These are phyloP conservation scores for Catenaria anguillulae DNA, from an alignment of 371 early-diverging fungal genomes.

Conservation along the genomic window DNA sequence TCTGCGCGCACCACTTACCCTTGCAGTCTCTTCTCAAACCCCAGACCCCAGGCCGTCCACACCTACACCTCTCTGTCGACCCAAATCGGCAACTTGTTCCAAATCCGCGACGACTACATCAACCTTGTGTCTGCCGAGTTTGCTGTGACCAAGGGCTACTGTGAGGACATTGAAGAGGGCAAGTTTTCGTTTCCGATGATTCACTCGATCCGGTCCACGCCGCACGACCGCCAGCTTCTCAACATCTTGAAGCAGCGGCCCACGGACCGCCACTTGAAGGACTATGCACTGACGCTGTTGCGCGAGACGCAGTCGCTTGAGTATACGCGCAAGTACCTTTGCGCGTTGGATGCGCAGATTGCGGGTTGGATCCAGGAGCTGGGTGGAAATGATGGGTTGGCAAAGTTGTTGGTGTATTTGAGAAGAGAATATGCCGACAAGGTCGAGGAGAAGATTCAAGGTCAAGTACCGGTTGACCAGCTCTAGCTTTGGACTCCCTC, in stretches of 20 bases:
- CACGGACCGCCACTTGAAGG: constrained; percentile 61
- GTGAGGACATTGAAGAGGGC: constrained; percentile 94
- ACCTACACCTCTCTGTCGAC: background rate
- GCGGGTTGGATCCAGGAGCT: constrained; percentile 39
- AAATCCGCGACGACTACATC: constrained; percentile 91
- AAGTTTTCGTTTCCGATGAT: constrained; percentile 93
- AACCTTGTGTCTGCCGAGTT: constrained; percentile 27
- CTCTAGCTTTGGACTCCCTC: too few relatives aligned
- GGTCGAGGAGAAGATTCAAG: too few relatives aligned
- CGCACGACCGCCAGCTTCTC: constrained; percentile 45
- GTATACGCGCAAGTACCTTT: constrained; percentile 48
- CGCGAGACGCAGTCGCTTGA: constrained; percentile 58
- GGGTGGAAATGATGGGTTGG: constrained; percentile 58
- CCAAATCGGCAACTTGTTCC: constrained; percentile 74
- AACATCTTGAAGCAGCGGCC: constrained; percentile 78
- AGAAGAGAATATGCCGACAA: constrained; percentile 15
- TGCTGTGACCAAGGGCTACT: constrained; percentile 81
- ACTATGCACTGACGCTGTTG: constrained; percentile 67
- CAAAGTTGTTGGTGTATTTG: constrained; percentile 33
- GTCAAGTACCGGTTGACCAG: too few relatives aligned
- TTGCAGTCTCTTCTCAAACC: background rate
- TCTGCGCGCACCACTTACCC: too few relatives aligned
- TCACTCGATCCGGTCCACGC: constrained; percentile 56
- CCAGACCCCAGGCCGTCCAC: too few relatives aligned
- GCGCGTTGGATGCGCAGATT: constrained; percentile 40